A percentile compares a stretch with the other conserved stretches of the same genome.
Evolutionary conservation across 371 early-diverging fungal species (phyloP).

Genomic region (Mucor sp.): DNA sequence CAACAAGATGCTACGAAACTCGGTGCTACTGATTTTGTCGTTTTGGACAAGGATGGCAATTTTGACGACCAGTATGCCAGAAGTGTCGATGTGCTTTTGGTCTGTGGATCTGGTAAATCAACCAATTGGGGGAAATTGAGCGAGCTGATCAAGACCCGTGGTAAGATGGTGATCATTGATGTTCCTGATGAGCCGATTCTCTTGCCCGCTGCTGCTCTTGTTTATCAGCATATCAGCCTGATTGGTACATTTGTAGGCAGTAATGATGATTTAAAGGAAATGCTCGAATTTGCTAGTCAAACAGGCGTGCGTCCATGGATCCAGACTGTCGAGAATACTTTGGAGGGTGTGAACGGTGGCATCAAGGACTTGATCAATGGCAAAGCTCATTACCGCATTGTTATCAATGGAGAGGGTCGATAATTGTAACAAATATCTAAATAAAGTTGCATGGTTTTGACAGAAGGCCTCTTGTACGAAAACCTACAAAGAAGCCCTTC

Average conservation of each 20-base stretch:
- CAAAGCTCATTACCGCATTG: conserved; percentile 73
- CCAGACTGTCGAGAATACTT: conserved; percentile 56
- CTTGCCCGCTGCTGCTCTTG: conserved; percentile 44
- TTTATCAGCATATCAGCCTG: conserved; percentile 54
- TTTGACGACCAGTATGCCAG: conserved; percentile 12
- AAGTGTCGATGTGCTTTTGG: conserved; percentile 55
- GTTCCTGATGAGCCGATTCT: conserved; percentile 62
- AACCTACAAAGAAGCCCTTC: too few species aligned
- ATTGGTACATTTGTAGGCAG: conserved; percentile 77
- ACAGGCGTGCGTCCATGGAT: conserved; percentile 69
- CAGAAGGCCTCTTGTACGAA: too few species aligned
- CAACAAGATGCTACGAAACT: conserved; percentile 66
- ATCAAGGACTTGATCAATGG: conserved; percentile 61
- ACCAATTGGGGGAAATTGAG: conserved; percentile 55
- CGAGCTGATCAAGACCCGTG: conserved; percentile 53
- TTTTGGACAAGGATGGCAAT: conserved; percentile 11
- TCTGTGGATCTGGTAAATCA: conserved; percentile 56
- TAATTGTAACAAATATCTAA: not conserved
- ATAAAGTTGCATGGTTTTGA: not conserved
- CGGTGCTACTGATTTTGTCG: conserved; percentile 61
- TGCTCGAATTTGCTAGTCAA: conserved; percentile 73
- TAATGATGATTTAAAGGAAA: conserved; percentile 54
- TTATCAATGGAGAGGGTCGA: conserved; percentile 45
- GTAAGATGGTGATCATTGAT: conserved; percentile 67
- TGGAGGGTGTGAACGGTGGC: conserved; percentile 68